Base-by-base conservation (phyloP, 177 flowering plant genomes). In the Vitis hybrid region DNA sequence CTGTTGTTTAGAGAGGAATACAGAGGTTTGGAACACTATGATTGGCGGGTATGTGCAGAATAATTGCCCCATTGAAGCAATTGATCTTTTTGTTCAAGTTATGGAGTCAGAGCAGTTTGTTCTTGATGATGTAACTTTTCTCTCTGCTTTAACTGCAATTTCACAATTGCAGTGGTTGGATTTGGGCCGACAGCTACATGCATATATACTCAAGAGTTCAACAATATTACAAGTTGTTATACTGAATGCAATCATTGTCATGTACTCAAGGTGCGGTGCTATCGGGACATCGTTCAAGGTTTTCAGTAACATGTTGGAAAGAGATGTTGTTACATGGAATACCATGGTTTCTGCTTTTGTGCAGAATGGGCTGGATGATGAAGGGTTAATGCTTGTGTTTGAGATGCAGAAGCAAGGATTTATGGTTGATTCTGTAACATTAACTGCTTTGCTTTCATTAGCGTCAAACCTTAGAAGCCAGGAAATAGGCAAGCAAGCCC, bases 21-120 rank as follows among this genome's bases (percentile, higher is more conserved):
- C 85, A 0, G 91, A 92, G 84, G 83, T 92, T 75, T 95, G 95
- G 99, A 95, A 92, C 74, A 82, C 97, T 3, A 95, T 95, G 93
- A 87, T 95, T 72, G 82, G 87, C 64, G 94, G 85, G 47, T 91
- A 88, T 79, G 83, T 89, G 58, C 91, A 90, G 78, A 92, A 87
- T 69, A 81, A 78, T 60, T 66, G 67, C 73, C 84, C 77, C 3
- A 38, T 49, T 53, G 86, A 88, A 73, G 93, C 80, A 12, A 74
- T 92, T 33, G 80, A 84, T 11, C 77, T 95, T 74, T 92, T 95
- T 71, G 65, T 81, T 64, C 73, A 75, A 66, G 86, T 89, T n/a
- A 57, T 89, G 44, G 75, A 75, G 57, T 76, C 81, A 12, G 76
- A 81, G 14, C 62, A 76, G 58, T 71, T 69, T 72, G 66, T 68